phyloP scores from a whole-genome alignment of 331 rosid genomes.

The Malus hybrid region DNA sequence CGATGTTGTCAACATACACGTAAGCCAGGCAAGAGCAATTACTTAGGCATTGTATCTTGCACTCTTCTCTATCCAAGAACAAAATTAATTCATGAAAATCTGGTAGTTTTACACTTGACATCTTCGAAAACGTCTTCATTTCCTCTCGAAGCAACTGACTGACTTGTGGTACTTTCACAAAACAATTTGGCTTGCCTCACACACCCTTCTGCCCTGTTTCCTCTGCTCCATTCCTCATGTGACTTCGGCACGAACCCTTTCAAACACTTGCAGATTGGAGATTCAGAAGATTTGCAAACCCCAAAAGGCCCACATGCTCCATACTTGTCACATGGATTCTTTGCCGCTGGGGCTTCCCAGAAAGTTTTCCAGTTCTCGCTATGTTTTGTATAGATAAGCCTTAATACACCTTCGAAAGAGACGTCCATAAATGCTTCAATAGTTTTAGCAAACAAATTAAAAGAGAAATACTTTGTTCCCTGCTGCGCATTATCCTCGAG shows the following conservation, averaged over 20 bases:
- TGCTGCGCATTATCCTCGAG: not conserved
- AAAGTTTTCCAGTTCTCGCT: slow-evolving; percentile 37
- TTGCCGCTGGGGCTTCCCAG: slow-evolving; percentile 75
- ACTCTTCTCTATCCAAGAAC: not conserved
- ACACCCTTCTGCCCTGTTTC: slow-evolving; percentile 72
- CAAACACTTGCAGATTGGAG: slow-evolving; percentile 55
- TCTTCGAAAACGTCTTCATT: not conserved
- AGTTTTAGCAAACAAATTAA: not conserved
- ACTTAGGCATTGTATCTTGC: not conserved
- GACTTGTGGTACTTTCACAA: not conserved
- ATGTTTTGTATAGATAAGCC: not conserved
- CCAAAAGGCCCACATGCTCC: slow-evolving; percentile 52
- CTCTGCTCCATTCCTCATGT: slow-evolving; percentile 47
- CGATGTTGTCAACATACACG: not conserved
- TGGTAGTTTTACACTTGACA: not conserved
- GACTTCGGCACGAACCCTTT: slow-evolving; percentile 44
- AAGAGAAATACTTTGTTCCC: not conserved
- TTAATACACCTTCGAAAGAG: slow-evolving; percentile 1
- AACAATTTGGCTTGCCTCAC: slow-evolving; percentile 32
- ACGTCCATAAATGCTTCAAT: slow-evolving; percentile 11
- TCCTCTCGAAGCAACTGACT: not conserved
- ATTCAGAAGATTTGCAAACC: slow-evolving; percentile 32
- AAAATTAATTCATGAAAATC: not conserved
- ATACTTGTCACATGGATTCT: slow-evolving; percentile 62
- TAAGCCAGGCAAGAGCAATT: slow-evolving; percentile 15